Evolutionary conservation across 2,329 filamentous ascomycete species (phyloP).

Genomic region (Cadophora sp.): DNA sequence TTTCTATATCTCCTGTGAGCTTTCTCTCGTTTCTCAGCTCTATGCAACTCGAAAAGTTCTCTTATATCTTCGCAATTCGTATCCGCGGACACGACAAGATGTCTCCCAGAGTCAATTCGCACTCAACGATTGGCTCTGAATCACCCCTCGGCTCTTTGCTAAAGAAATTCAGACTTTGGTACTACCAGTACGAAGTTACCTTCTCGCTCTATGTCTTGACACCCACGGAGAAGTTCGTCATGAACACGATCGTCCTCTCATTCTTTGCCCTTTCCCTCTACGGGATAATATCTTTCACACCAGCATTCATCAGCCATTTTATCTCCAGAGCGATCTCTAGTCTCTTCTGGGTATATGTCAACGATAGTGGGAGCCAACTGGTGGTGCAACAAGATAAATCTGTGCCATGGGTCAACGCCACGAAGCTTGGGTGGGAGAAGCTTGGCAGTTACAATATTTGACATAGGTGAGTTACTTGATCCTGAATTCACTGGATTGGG

Average conservation of each 20-base stretch:
- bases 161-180: conserved; percentile 24
- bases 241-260: conserved; percentile 49
- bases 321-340: conserved; percentile 12
- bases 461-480: background rate
- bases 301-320: conserved; percentile 5
- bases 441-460: background rate
- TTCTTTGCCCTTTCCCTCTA: conserved; percentile 22
- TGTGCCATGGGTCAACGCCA: conserved; percentile 3
- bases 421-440: conserved; percentile 5
- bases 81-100: background rate
- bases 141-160: background rate
- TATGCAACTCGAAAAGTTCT: background rate
- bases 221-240: conserved; percentile 50
- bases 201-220: conserved; percentile 53
- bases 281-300: conserved; percentile 22
- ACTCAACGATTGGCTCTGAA: background rate
- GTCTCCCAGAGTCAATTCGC: background rate
- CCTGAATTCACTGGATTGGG: background rate
- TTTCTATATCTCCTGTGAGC: background rate
- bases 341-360: conserved; percentile 23
- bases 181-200: conserved; percentile 54
- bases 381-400: conserved; percentile 11
- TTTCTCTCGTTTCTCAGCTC: background rate
- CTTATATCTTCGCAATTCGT: background rate
- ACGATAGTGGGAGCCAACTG: conserved; percentile 12